Evolutionary conservation across 192 early-diverging fungal species (phyloP).

Genomic region (Dissophora globulifera): DNA sequence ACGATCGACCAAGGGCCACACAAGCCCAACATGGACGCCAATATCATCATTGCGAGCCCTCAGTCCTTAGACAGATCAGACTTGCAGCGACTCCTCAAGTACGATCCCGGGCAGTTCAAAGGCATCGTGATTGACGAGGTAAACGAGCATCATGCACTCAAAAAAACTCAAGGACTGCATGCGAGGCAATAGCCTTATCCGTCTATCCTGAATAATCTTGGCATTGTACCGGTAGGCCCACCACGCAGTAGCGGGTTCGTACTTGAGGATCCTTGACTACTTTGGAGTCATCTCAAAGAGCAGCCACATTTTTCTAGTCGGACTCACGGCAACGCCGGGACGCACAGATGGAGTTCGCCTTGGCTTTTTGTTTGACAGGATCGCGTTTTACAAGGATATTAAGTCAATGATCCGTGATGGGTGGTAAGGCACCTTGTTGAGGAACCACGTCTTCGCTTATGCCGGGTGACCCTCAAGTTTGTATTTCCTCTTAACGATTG

Average conservation of each 20-base stretch:
- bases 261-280: constrained; percentile 71
- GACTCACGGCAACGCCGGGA: neutral
- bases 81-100: constrained; percentile 59
- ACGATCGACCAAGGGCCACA: constrained; percentile 70
- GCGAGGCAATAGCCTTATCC: neutral
- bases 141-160: no score
- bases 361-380: constrained; percentile 72
- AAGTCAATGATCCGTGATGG: constrained; percentile 79
- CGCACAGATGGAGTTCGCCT: constrained; percentile 68
- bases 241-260: constrained; percentile 79
- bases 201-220: no score
- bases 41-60: constrained; percentile 80
- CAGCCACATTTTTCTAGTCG: neutral
- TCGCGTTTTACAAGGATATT: constrained; percentile 75
- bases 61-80: constrained; percentile 66
- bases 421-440: constrained; percentile 56
- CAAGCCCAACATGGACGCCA: constrained; percentile 60
- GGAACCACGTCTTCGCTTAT: neutral
- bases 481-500: neutral
- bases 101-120: constrained; percentile 81
- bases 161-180: no score
- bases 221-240: constrained; percentile 87
- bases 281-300: constrained; percentile 57
- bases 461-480: neutral
- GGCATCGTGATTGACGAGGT: constrained; percentile 85